phyloP scores from a whole-genome alignment of 352 stramenopile species.

The Peronosclerospora sorghi region DNA sequence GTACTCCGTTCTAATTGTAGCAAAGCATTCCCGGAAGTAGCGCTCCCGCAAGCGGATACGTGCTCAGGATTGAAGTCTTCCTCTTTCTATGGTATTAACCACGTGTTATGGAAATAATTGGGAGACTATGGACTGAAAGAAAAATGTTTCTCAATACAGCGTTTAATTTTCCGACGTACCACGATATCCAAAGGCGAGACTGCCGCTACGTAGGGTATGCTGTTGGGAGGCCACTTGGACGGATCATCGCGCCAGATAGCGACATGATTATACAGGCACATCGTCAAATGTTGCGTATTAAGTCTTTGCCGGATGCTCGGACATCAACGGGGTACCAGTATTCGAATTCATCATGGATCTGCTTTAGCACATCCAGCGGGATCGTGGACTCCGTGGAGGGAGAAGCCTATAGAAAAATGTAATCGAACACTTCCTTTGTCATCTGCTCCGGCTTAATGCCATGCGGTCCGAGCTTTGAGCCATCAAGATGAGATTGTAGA shows the following conservation, averaged over 20 bases:
- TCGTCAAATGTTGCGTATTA: constrained; percentile 99
- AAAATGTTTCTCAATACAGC: too few relatives aligned
- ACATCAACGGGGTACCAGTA: constrained; percentile 99
- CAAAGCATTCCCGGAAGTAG: too few relatives aligned
- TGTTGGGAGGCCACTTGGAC: constrained; percentile 97
- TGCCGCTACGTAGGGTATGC: too few relatives aligned
- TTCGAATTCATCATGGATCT: constrained; percentile 95
- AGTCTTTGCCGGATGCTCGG: constrained; percentile 90
- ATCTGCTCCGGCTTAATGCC: constrained; percentile 76
- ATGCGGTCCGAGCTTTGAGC: constrained; percentile 80
- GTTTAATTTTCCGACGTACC: too few relatives aligned
- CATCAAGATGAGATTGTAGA: constrained; percentile 93
- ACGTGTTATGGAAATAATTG: too few relatives aligned
- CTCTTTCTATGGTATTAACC: too few relatives aligned
- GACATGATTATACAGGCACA: constrained; percentile 99
- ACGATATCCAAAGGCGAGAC: too few relatives aligned
- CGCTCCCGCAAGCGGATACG: too few relatives aligned
- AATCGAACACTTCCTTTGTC: constrained; percentile 97
- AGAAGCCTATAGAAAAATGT: constrained; percentile 93
- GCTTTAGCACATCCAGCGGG: constrained; percentile 80
- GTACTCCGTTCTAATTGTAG: too few relatives aligned
- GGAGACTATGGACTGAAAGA: too few relatives aligned
- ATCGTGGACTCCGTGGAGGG: constrained; percentile 83
- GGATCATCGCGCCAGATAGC: constrained; percentile 98
- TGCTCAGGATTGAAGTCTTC: too few relatives aligned